Conservation (phyloP, 345 rosid genomes). For the Eucalyptus sideroxylon region DNA sequence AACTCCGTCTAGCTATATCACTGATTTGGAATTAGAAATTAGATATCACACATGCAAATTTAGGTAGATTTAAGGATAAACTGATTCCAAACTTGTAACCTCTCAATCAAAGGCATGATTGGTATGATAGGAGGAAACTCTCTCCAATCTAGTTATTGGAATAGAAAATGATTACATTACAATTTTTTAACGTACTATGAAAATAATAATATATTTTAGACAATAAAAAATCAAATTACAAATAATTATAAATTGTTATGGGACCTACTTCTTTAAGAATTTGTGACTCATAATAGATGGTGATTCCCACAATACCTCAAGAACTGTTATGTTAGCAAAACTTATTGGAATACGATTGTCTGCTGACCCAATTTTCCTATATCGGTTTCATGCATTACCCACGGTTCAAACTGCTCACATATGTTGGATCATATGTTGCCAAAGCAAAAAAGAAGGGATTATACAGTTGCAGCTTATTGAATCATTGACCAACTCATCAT, state of each 20-base stretch:
- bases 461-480: background rate
- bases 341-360: background rate
- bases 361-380: background rate
- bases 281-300: rapidly evolving
- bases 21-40: background rate
- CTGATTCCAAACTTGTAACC: background rate
- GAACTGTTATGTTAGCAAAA: too few species aligned
- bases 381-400: rapidly evolving
- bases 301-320: too few species aligned
- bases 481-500: background rate
- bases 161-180: background rate
- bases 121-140: background rate
- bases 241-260: too few species aligned
- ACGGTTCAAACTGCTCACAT: background rate
- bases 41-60: background rate
- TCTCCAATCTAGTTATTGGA: background rate
- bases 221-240: too few species aligned
- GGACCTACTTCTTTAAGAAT: rapidly evolving
- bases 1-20: background rate
- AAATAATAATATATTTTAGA: too few species aligned
- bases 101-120: background rate
- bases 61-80: background rate
- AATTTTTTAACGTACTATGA: rapidly evolving
- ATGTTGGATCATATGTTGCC: background rate
- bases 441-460: background rate